Conservation (phyloP, 371 early-diverging fungal genomes). For the Mitosporidium daphniae region DNA sequence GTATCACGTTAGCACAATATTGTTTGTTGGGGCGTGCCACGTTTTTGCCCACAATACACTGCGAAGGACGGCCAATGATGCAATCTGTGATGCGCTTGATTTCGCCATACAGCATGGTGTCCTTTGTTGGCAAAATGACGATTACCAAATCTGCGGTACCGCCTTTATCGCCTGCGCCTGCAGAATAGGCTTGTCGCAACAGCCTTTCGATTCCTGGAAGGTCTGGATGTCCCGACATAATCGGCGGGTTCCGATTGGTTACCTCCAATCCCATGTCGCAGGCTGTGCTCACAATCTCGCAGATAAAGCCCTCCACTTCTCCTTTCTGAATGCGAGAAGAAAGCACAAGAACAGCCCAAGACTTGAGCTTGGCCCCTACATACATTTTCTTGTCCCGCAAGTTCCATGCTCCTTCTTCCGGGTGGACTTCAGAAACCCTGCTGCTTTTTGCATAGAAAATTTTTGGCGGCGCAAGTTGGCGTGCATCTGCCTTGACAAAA, state of each 20-base stretch:
- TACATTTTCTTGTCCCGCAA: conserved; percentile 37
- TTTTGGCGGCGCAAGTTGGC: conserved; percentile 28
- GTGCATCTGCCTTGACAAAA: conserved; percentile 18
- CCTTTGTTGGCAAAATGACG: conserved; percentile 4
- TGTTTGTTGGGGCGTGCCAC: conserved; percentile 16
- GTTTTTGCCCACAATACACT: conserved; percentile 51
- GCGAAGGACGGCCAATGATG: conserved; percentile 43
- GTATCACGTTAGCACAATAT: conserved; percentile 31
- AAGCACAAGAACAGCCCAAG: conserved; percentile 62
- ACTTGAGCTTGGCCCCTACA: conserved; percentile 24
- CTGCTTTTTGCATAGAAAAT: conserved; percentile 21
- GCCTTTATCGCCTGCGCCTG: too few species aligned
- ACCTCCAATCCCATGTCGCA: background rate
- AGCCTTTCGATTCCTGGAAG: too few species aligned
- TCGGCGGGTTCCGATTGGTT: background rate
- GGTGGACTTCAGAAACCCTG: conserved; percentile 20
- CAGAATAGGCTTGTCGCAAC: too few species aligned
- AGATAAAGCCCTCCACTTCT: too few species aligned
- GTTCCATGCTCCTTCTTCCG: conserved; percentile 56
- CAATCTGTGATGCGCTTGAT: conserved; percentile 74
- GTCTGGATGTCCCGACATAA: background rate
- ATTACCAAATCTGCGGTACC: conserved; percentile 2
- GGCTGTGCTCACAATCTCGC: too few species aligned
- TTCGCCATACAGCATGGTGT: conserved; percentile 22
- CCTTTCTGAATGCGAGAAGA: too few species aligned